Conservation (phyloP, 1,139 yeast species). For the Magnusiomyces fungicola region DNA sequence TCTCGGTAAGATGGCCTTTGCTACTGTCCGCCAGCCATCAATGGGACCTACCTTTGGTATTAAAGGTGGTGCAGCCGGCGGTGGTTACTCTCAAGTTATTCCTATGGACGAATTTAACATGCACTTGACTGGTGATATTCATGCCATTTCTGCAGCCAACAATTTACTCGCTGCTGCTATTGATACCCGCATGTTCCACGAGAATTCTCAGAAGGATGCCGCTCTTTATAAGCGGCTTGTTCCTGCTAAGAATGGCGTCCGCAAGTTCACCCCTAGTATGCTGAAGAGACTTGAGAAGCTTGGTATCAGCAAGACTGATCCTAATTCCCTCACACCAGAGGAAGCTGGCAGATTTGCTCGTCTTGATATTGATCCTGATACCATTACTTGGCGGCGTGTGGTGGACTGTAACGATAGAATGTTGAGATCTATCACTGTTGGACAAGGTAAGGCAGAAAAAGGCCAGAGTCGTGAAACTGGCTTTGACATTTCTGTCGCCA, state of each 20-base stretch:
- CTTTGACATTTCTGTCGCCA: slow-evolving; percentile 93
- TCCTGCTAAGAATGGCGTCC: slow-evolving; percentile 80
- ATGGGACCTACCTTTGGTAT: slow-evolving; percentile 99
- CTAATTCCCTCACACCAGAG: slow-evolving; percentile 74
- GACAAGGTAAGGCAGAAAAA: slow-evolving; percentile 91
- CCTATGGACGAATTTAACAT: slow-evolving; percentile 99
- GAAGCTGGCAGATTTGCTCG: slow-evolving; percentile 73
- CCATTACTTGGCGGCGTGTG: slow-evolving; percentile 95
- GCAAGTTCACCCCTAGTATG: slow-evolving; percentile 75
- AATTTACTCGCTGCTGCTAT: slow-evolving; percentile 95
- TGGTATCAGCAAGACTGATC: slow-evolving; percentile 75
- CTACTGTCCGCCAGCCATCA: slow-evolving; percentile 95
- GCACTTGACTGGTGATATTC: slow-evolving; percentile 98
- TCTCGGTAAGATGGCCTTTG: slow-evolving; percentile 76
- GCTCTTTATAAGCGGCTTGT: slow-evolving; percentile 82
- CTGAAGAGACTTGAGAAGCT: slow-evolving; percentile 68
- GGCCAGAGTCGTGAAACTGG: slow-evolving; percentile 87
- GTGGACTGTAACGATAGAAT: slow-evolving; percentile 94
- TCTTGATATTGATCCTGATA: slow-evolving; percentile 85
- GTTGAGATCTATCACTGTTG: slow-evolving; percentile 83
- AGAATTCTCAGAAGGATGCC: slow-evolving; percentile 80
- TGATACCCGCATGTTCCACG: slow-evolving; percentile 97
- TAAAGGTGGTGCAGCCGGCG: slow-evolving; percentile 99
- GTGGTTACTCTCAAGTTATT: slow-evolving; percentile 96
- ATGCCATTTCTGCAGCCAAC: slow-evolving; percentile 94